These are phyloP conservation scores for Candida chilensis DNA, from an alignment of 805 yeast species.

Conservation along the genomic window DNA sequence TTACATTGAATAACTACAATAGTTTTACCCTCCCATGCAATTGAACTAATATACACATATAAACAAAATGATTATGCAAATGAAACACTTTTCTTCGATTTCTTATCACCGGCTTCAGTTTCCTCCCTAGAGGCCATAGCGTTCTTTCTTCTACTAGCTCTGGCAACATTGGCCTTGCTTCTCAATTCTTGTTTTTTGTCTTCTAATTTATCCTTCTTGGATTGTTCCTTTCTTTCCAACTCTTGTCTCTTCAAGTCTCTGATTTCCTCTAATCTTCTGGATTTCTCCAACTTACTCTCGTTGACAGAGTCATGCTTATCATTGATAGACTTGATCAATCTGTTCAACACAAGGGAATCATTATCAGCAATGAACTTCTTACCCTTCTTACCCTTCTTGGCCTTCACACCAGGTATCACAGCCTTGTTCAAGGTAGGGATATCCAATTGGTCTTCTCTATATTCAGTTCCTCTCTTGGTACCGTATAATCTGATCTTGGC, in stretches of 20 bases:
- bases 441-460: constrained; percentile 70
- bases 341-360: constrained; percentile 50
- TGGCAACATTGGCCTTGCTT: constrained; percentile 61
- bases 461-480: constrained; percentile 43
- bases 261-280: constrained; percentile 81
- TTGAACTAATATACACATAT: no score
- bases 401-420: constrained; percentile 72
- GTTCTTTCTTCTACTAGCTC: constrained; percentile 59
- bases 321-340: constrained; percentile 74
- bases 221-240: constrained; percentile 74
- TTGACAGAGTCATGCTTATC: constrained; percentile 70
- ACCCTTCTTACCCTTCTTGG: constrained; percentile 80
- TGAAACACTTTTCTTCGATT: constrained; percentile 26
- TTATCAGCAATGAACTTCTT: constrained; percentile 69
- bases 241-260: constrained; percentile 83
- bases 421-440: constrained; percentile 79
- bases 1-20: no score
- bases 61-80: no score
- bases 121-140: constrained; percentile 20
- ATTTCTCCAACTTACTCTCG: constrained; percentile 86
- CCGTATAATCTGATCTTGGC: constrained; percentile 62
- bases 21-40: no score
- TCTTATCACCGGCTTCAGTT: constrained; percentile 8
- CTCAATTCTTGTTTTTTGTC: constrained; percentile 71
- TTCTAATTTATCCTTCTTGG: constrained; percentile 60